Conservation (phyloP, 208 protist genomes). For the Crithidia brevicula region DNA sequence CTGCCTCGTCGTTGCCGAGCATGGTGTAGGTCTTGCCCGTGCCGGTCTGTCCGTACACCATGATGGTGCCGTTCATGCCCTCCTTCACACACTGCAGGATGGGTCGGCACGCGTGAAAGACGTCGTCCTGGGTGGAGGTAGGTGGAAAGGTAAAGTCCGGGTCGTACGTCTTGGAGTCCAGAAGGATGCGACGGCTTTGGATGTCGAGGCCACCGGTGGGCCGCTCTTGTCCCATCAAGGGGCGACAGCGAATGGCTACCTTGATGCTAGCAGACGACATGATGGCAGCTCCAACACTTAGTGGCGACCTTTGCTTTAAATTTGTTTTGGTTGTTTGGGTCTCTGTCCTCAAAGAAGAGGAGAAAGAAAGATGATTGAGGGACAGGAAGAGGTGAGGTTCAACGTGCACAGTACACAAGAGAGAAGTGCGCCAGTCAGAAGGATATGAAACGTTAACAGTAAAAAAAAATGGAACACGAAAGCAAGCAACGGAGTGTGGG, state of each 20-base stretch:
- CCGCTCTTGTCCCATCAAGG: conserved; percentile 80
- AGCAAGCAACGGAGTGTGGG: too few species aligned
- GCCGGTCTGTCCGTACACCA: conserved; percentile 95
- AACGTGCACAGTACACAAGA: too few species aligned
- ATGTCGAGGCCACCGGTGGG: conserved; percentile 79
- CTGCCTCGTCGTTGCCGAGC: conserved; percentile 71
- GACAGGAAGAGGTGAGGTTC: too few species aligned
- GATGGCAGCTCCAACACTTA: neutral
- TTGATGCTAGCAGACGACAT: conserved; percentile 78
- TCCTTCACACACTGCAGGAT: conserved; percentile 91
- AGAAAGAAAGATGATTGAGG: too few species aligned
- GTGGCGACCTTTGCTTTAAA: too few species aligned
- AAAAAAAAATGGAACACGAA: too few species aligned
- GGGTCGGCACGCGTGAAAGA: conserved; percentile 83
- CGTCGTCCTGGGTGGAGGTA: conserved; percentile 76
- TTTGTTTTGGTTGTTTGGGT: too few species aligned
- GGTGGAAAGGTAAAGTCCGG: conserved; percentile 83
- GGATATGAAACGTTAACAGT: too few species aligned
- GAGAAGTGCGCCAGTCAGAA: too few species aligned
- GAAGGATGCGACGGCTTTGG: conserved; percentile 79
- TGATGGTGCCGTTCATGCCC: conserved; percentile 92
- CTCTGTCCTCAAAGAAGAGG: too few species aligned
- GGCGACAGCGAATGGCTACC: conserved; percentile 84
- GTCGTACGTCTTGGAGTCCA: conserved; percentile 91
- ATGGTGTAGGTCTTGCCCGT: conserved; percentile 97